These are phyloP conservation scores for Prunus mongolica DNA, from an alignment of 306 rosid species.

Conservation along the genomic window DNA sequence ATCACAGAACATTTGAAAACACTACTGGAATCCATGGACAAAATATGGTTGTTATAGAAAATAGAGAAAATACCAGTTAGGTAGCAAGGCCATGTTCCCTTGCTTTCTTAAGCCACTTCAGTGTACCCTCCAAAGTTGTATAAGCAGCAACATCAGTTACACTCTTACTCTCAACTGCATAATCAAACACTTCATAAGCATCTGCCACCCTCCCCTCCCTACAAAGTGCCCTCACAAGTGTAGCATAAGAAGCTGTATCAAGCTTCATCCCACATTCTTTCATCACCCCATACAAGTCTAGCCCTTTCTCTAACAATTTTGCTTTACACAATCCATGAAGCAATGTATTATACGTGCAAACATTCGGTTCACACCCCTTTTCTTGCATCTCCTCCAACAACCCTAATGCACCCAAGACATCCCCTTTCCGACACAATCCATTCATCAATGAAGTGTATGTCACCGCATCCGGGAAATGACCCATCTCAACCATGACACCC, in stretches of 20 bases:
- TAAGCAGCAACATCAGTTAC: slow-evolving; percentile 71
- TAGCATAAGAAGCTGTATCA: slow-evolving; percentile 74
- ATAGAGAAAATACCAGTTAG: slow-evolving; percentile 36
- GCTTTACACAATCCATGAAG: slow-evolving; percentile 74
- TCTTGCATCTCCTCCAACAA: slow-evolving; percentile 75
- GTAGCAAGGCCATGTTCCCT: slow-evolving; percentile 47
- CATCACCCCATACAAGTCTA: slow-evolving; percentile 63
- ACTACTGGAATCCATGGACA: neutral
- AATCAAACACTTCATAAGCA: slow-evolving; percentile 89
- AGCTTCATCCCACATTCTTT: slow-evolving; percentile 57
- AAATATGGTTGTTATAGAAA: neutral
- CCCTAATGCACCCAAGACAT: slow-evolving; percentile 53
- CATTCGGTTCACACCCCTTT: slow-evolving; percentile 66
- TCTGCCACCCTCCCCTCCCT: slow-evolving; percentile 72
- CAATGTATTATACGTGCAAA: slow-evolving; percentile 73
- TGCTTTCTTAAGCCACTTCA: slow-evolving; percentile 62
- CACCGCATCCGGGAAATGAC: slow-evolving; percentile 66
- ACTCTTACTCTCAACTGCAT: slow-evolving; percentile 84
- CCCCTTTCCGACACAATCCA: slow-evolving; percentile 79
- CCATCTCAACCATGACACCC: slow-evolving; percentile 61
- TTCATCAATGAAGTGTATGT: slow-evolving; percentile 88
- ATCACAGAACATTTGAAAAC: neutral
- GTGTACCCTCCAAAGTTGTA: slow-evolving; percentile 64
- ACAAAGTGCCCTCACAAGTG: slow-evolving; percentile 71
- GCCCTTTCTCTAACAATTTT: slow-evolving; percentile 63